A percentile compares a stretch with the other conserved stretches of the same genome.
Conservation (phyloP, 805 yeast species). For the Millerozyma miso region DNA sequence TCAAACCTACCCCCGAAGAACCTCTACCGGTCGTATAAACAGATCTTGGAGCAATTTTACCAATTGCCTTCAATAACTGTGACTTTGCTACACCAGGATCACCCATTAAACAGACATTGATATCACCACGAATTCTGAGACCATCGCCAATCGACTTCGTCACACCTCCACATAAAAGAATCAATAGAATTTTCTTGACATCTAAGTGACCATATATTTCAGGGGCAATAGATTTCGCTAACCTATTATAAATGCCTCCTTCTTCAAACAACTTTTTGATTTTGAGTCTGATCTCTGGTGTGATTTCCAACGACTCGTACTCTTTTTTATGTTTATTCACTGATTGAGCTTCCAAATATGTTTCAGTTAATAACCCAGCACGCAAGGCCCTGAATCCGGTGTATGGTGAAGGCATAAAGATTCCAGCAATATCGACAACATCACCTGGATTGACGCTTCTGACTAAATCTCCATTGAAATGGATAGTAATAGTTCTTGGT, state of each 20-base stretch:
- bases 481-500: constrained; percentile 81
- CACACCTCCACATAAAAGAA: constrained; percentile 91
- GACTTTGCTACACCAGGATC: constrained; percentile 99
- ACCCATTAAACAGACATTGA: constrained; percentile 94
- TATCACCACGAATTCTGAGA: constrained; percentile 94
- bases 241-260: constrained; percentile 73
- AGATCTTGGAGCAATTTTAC: constrained; percentile 92
- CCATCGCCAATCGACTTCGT: constrained; percentile 95
- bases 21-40: constrained; percentile 98
- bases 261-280: constrained; percentile 51
- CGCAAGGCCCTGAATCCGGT: constrained; percentile 90
- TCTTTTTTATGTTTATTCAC: constrained; percentile 86
- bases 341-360: constrained; percentile 84
- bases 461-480: constrained; percentile 88
- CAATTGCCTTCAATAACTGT: constrained; percentile 84
- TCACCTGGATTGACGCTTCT: constrained; percentile 92
- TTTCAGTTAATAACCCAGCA: constrained; percentile 93
- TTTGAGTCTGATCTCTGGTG: constrained; percentile 50
- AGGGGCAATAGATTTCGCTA: constrained; percentile 92
- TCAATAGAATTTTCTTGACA: constrained; percentile 82
- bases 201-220: constrained; percentile 94
- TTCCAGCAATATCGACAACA: constrained; percentile 87
- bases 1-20: constrained; percentile 96
- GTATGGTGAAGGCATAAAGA: constrained; percentile 90
- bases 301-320: constrained; percentile 62